Base-by-base conservation (phyloP, 2,329 filamentous ascomycete species). In the Sarocladium kiliense region DNA sequence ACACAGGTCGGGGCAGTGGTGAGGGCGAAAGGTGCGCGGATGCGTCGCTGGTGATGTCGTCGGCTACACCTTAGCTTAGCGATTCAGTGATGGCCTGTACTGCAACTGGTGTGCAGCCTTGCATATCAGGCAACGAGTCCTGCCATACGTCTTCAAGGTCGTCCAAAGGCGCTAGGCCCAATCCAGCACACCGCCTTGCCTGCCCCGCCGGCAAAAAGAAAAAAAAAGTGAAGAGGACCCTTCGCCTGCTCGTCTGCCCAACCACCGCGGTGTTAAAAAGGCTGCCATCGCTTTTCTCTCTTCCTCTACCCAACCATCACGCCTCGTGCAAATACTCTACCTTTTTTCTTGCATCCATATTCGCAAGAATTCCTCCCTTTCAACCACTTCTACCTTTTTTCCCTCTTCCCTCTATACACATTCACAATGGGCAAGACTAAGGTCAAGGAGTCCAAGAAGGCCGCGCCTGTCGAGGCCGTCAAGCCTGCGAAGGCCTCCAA, bases 401-500 rank as follows among this genome's bases (percentile, higher is more conserved):
- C 51, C 55, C 55, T 57, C 44, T 50, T 44, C 30, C 44, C 39
- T 39, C 45, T 55, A 44, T 55, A 56, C 58, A 63, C 55, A 60
- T 57, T 72, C 69, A 77, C 63, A 71, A 88, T 87, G 85, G 83
- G 77, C 71, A 87, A 87, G 74, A 53, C 49, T 30, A 53, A 53
- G 49, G 49, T 53, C 49, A 75, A 73, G 70, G 68, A 71, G 56
- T 67, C 76, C 70, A 81, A 74, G 69, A 68, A 78, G 69, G 76
- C 72, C 62, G 82, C 82, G 74, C 67, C 78, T 62, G 70, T 74
- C 65, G 77, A 74, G 65, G 67, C 74, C 63, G 83, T 85, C 74
- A 91, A 91, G 78, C 68, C 84, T 54, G 76, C 81, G 58, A 78
- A 87, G 70, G 80, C 79, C 61, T 73, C 84, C 67, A 86, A 84